A percentile compares a stretch with the other conserved stretches of the same genome.
Conservation (phyloP, 495 filamentous ascomycete genomes). For the Aspergillus steynii region DNA sequence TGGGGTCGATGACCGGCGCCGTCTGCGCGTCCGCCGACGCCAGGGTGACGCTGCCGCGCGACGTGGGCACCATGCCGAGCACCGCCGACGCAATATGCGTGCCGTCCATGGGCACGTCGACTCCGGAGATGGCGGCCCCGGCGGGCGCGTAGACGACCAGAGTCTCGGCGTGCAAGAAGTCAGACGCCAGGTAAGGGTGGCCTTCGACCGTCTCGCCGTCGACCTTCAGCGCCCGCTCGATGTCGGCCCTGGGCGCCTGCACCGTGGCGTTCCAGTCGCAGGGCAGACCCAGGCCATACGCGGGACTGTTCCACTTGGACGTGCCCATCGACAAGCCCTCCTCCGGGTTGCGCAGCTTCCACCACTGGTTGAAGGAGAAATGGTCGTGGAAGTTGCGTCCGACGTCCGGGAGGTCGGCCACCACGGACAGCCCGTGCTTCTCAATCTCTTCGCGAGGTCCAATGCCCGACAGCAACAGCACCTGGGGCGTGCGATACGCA, state of each 20-base stretch:
- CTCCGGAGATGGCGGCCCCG: conserved; percentile 10
- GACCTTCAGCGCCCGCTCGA: conserved; percentile 30
- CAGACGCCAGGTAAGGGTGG: conserved; percentile 13
- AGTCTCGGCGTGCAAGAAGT: conserved; percentile 18
- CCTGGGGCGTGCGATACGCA: conserved; percentile 33
- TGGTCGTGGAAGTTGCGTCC: conserved; percentile 41
- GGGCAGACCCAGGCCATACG: conserved; percentile 31
- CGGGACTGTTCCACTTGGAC: conserved; percentile 27
- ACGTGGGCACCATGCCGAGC: conserved; percentile 37
- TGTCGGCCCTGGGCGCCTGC: conserved; percentile 12
- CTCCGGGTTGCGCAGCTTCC: conserved; percentile 39
- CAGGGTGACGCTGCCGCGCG: conserved; percentile 43
- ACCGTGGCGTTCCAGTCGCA: conserved; percentile 25
- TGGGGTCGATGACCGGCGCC: conserved; percentile 41
- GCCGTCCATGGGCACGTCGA: conserved; percentile 37
- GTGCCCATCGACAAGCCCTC: conserved; percentile 32
- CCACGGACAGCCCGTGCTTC: conserved; percentile 22
- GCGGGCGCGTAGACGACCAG: conserved; percentile 33
- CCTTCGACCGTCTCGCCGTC: conserved; percentile 27
- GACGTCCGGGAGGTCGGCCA: conserved; percentile 31
- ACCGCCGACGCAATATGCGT: conserved; percentile 33
- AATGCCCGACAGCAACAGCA: conserved; percentile 43
- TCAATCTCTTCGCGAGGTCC: conserved; percentile 28
- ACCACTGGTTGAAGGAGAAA: conserved; percentile 29
- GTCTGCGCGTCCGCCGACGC: conserved; percentile 27